phyloP scores from a whole-genome alignment of 148 eudicot species.

The Dianthus caryophyllus region DNA sequence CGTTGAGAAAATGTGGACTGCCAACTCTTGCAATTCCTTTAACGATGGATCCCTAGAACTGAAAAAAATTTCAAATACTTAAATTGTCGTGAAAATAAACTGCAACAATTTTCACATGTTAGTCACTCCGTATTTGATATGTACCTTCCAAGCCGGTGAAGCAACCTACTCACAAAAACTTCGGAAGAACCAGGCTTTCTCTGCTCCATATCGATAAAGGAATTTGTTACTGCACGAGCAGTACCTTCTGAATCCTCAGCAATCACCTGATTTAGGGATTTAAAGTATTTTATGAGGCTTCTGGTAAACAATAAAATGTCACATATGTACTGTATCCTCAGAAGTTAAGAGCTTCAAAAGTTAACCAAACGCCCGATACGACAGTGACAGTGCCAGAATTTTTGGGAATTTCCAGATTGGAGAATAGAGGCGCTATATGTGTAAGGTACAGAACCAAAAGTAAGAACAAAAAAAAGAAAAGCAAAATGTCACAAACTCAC shows the following conservation, averaged over 20 bases:
- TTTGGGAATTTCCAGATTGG: no score
- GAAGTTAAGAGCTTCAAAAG: not conserved
- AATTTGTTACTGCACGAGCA: conserved; percentile 44
- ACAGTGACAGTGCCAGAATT: no score
- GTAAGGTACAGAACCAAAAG: no score
- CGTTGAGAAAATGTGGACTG: conserved; percentile 54
- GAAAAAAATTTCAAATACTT: conserved; percentile 20
- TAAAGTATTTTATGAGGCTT: not conserved
- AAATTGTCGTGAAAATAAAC: not conserved
- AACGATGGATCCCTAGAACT: conserved; percentile 77
- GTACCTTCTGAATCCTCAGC: conserved; percentile 57
- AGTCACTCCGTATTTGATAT: conserved; percentile 5
- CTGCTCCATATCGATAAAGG: conserved; percentile 79
- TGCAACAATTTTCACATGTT: not conserved
- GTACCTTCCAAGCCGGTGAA: conserved; percentile 91
- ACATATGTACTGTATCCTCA: not conserved
- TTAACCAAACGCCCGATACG: not conserved
- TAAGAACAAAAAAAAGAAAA: no score
- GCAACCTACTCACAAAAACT: conserved; percentile 58
- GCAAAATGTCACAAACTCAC: no score
- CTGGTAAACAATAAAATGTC: conserved; percentile 12
- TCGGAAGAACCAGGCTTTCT: conserved; percentile 72
- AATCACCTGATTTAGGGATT: conserved; percentile 40
- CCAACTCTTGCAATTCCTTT: conserved; percentile 70
- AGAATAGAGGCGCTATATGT: no score